Conservation (phyloP, 352 stramenopile species). For the Elongisporangium senticosum region DNA sequence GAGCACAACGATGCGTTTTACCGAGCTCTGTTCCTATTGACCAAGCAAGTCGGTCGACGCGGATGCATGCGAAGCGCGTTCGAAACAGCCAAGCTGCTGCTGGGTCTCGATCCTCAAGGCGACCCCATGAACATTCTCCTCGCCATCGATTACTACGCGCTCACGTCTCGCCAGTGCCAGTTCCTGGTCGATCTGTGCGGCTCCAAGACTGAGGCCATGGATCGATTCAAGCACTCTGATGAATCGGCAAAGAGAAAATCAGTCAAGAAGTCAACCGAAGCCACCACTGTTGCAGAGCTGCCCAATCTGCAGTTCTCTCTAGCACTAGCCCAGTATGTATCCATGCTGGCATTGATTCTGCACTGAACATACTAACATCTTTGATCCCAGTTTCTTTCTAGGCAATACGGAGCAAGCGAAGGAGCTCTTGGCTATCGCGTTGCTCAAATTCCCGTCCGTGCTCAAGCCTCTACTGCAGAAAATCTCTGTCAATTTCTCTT, state of each 20-base stretch:
- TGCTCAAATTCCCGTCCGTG: constrained; percentile 66
- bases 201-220: constrained; percentile 53
- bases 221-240: constrained; percentile 27
- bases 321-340: constrained; percentile 59
- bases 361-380: neutral
- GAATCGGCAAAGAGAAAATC: constrained; percentile 9
- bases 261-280: constrained; percentile 12
- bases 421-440: constrained; percentile 44
- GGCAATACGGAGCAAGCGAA: constrained; percentile 53
- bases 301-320: constrained; percentile 76
- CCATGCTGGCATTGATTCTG: neutral
- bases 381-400: constrained; percentile 44
- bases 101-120: constrained; percentile 68
- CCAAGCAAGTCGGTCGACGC: constrained; percentile 78
- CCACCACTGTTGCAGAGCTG: constrained; percentile 29
- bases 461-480: constrained; percentile 74
- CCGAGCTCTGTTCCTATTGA: constrained; percentile 69
- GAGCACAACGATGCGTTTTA: constrained; percentile 81
- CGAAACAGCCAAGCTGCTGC: constrained; percentile 67
- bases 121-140: constrained; percentile 80
- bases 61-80: constrained; percentile 84
- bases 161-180: constrained; percentile 73
- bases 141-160: constrained; percentile 79
- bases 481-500: constrained; percentile 60
- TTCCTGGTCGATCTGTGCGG: constrained; percentile 64